Percentiles rank a stretch among this genome's conserved stretches.
These are phyloP conservation scores for Syzygium aromaticum DNA, from an alignment of 345 rosid genomes.

Conservation along the genomic window DNA sequence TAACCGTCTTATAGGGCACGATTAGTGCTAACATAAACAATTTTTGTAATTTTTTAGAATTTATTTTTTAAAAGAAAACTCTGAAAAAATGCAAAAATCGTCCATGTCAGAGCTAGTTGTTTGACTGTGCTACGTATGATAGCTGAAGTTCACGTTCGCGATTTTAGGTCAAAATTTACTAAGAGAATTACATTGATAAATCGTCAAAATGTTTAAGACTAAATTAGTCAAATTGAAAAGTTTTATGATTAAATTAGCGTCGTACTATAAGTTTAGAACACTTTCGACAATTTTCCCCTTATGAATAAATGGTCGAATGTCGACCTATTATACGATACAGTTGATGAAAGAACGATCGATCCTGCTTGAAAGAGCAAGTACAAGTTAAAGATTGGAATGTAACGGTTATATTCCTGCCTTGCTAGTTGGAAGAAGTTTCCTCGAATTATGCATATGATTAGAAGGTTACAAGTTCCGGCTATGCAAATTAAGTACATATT, in stretches of 20 bases:
- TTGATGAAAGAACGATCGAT: neutral
- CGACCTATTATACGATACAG: neutral
- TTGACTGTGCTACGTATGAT: no score
- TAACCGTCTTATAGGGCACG: rapidly evolving
- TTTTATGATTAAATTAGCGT: no score
- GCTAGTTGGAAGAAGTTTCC: neutral
- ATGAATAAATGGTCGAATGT: no score
- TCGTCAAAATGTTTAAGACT: no score
- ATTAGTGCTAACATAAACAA: neutral
- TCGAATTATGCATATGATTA: rapidly evolving
- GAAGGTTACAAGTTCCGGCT: neutral
- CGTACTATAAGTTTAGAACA: no score
- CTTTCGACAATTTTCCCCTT: no score
- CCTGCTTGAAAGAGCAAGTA: neutral
- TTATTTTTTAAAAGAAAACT: neutral
- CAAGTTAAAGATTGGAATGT: neutral
- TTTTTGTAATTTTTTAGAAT: neutral
- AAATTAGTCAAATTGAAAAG: no score
- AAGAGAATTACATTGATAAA: no score
- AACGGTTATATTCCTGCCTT: neutral
- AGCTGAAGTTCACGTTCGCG: rapidly evolving
- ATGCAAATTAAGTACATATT: neutral
- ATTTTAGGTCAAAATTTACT: no score
- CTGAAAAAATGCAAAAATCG: neutral
- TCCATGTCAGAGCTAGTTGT: rapidly evolving